phyloP scores from a whole-genome alignment of 2,329 filamentous ascomycete genomes.

The Claviceps capensis region DNA sequence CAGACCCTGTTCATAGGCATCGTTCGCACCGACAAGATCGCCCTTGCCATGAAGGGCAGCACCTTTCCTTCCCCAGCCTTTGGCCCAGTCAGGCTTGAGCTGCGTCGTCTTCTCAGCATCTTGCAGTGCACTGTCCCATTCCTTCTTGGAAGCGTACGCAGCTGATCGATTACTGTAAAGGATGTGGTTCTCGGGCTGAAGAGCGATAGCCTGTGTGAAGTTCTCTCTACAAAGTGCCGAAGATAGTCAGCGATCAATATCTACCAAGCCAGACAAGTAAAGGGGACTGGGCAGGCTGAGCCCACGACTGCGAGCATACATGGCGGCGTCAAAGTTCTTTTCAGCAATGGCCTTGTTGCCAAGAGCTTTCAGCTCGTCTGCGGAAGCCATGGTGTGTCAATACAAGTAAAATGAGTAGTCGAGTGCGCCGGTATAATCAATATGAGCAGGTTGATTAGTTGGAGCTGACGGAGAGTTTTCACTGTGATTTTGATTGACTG shows the following conservation, averaged over 20 bases:
- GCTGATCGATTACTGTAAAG: conserved; percentile 96
- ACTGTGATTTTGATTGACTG: too few relatives aligned
- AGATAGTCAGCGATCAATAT: neutral
- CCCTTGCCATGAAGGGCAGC: conserved; percentile 79
- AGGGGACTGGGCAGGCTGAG: neutral
- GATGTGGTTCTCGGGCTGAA: conserved; percentile 85
- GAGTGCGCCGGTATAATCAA: neutral
- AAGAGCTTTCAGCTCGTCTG: conserved; percentile 81
- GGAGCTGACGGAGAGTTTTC: neutral
- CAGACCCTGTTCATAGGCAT: conserved; percentile 88
- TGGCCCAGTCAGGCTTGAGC: conserved; percentile 95
- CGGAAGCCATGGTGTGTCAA: conserved; percentile 36
- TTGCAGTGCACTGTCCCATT: conserved; percentile 71
- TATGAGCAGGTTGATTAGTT: neutral
- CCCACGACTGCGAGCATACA: conserved; percentile 48
- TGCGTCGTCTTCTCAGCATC: conserved; percentile 91
- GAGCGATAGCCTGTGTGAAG: conserved; percentile 82
- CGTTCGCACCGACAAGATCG: conserved; percentile 70
- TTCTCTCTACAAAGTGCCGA: conserved; percentile 52
- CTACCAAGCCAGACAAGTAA: neutral
- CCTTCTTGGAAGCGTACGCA: conserved; percentile 73
- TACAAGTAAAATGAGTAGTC: conserved; percentile 4
- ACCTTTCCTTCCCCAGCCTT: conserved; percentile 90
- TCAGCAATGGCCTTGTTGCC: conserved; percentile 98
- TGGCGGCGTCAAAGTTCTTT: conserved; percentile 90